These are phyloP conservation scores for Adansonia grandidieri DNA, from an alignment of 441 rosid species.

Conservation along the genomic window DNA sequence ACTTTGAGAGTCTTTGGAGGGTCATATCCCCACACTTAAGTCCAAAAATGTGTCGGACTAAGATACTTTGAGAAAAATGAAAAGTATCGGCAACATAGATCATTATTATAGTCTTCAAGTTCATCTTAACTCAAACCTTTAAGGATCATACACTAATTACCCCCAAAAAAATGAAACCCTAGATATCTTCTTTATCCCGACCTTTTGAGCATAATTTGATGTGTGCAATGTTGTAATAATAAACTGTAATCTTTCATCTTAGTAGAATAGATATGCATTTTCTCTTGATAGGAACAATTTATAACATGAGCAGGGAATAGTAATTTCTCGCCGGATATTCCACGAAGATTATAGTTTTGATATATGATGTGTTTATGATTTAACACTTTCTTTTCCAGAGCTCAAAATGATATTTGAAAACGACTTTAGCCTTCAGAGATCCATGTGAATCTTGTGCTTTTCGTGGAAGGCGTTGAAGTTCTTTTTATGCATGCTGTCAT, in stretches of 20 bases:
- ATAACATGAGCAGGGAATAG: neutral
- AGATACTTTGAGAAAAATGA: too few relatives aligned
- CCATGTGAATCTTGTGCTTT: conserved; percentile 25
- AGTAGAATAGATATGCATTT: neutral
- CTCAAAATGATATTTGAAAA: conserved; percentile 28
- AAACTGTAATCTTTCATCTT: neutral
- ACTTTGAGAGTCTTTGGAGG: too few relatives aligned
- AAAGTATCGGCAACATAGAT: too few relatives aligned
- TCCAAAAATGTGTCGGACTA: too few relatives aligned
- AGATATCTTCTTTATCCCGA: neutral
- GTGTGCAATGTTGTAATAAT: neutral
- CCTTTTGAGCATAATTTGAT: conserved; percentile 6
- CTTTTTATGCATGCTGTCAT: conserved; percentile 24
- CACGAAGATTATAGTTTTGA: conserved; percentile 15
- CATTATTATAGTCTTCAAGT: neutral
- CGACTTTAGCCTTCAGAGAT: conserved; percentile 24
- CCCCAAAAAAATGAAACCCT: neutral
- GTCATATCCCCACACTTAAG: too few relatives aligned
- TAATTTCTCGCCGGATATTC: neutral
- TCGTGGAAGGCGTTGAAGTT: conserved; percentile 29
- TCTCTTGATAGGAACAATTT: conserved; percentile 4
- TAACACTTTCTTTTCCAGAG: conserved; percentile 31
- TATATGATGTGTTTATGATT: conserved; percentile 10
- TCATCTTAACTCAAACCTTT: neutral
- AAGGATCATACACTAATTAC: neutral